These are phyloP conservation scores for Mycena chlorophos DNA, from an alignment of 768 basidiomycete species.

Conservation along the genomic window DNA sequence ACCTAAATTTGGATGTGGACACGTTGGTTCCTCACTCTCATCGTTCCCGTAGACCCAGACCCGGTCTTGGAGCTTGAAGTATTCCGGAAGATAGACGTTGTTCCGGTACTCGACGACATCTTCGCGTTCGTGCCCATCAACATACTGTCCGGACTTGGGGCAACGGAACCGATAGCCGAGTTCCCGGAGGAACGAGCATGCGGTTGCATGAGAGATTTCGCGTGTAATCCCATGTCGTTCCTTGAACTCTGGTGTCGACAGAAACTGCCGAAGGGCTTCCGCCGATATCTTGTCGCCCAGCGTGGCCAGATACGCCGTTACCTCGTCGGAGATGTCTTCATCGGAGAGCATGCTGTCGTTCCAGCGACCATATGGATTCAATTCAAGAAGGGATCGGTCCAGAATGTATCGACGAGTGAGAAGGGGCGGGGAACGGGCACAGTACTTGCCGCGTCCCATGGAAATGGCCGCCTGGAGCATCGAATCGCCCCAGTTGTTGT, in stretches of 20 bases:
- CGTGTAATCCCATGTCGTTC: neutral
- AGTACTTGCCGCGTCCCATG: slow-evolving; percentile 1
- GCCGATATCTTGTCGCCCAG: neutral
- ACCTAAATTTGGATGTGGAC: too few relatives aligned
- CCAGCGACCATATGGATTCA: slow-evolving; percentile 9
- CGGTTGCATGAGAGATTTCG: neutral
- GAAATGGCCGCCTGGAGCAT: neutral
- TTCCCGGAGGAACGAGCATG: neutral
- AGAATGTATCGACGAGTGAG: neutral
- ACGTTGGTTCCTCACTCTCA: slow-evolving; percentile 7
- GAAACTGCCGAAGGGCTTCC: neutral
- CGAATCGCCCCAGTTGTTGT: neutral
- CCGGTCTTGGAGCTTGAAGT: slow-evolving; percentile 7
- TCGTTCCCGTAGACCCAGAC: slow-evolving; percentile 2
- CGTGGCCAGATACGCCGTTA: slow-evolving; percentile 11
- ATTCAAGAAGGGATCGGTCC: neutral
- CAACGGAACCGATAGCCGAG: neutral
- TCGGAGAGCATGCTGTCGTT: slow-evolving; percentile 17
- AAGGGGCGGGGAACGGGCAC: neutral
- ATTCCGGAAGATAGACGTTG: slow-evolving; percentile 25
- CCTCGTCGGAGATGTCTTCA: slow-evolving; percentile 22
- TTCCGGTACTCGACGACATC: slow-evolving; percentile 35
- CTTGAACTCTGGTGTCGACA: neutral
- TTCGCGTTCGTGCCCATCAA: slow-evolving; percentile 35
- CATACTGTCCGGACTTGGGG: slow-evolving; percentile 25